Percentiles rank a stretch among this genome's conserved stretches.
Evolutionary conservation across 2,329 filamentous ascomycete genomes (phyloP).

Genomic region (Ascochyta pisi): DNA sequence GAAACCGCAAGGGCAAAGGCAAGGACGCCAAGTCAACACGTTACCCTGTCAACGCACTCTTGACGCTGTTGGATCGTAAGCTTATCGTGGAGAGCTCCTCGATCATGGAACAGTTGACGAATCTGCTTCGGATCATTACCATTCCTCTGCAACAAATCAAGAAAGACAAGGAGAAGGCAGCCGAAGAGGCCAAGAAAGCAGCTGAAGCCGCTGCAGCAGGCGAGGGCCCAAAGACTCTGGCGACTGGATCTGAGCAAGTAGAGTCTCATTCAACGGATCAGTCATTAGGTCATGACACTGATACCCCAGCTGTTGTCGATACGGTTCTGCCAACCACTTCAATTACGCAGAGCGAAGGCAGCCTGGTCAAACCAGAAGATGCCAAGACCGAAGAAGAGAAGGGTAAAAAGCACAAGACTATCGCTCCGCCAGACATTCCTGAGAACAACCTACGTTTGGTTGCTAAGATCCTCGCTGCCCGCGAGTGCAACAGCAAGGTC

Average conservation of each 20-base stretch:
- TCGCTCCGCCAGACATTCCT: slow-evolving; percentile 85
- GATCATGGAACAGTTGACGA: slow-evolving; percentile 93
- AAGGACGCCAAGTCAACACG: slow-evolving; percentile 85
- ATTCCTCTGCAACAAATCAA: slow-evolving; percentile 84
- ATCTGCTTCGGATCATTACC: slow-evolving; percentile 86
- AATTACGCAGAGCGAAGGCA: slow-evolving; percentile 26
- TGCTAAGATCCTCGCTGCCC: slow-evolving; percentile 94
- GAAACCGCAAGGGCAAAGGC: slow-evolving; percentile 83
- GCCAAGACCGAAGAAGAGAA: slow-evolving; percentile 35
- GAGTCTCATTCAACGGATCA: slow-evolving; percentile 6
- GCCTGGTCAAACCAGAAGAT: slow-evolving; percentile 45
- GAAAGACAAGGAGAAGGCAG: slow-evolving; percentile 74
- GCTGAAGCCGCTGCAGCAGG: slow-evolving; percentile 12
- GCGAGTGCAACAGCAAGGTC: slow-evolving; percentile 96
- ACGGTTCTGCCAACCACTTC: slow-evolving; percentile 16
- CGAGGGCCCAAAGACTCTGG: slow-evolving; percentile 29
- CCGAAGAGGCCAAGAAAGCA: slow-evolving; percentile 55
- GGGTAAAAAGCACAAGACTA: slow-evolving; percentile 64
- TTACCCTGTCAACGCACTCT: slow-evolving; percentile 89
- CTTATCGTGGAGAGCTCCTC: slow-evolving; percentile 96
- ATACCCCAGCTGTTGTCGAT: slow-evolving; percentile 53
- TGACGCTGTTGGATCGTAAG: slow-evolving; percentile 88
- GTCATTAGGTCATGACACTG: slow-evolving; percentile 29
- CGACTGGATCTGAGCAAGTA: slow-evolving; percentile 21
- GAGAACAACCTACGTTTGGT: slow-evolving; percentile 89